phyloP scores from a whole-genome alignment of 1,284 basidiomycete species.

The Phylloboletellus chloephorus region DNA sequence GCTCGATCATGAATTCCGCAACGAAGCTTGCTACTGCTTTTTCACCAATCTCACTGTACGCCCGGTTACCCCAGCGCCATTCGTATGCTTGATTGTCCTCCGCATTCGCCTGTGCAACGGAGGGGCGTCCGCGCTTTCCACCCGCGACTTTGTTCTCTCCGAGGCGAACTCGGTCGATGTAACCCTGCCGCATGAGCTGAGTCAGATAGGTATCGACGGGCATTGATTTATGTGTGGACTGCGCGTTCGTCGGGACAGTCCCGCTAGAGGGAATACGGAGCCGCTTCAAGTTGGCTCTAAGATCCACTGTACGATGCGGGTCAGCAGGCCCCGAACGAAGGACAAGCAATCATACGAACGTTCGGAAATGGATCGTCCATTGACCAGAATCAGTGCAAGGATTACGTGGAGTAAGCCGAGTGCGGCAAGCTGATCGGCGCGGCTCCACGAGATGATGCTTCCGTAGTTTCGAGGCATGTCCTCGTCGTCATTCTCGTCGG shows the following conservation, averaged over 20 bases:
- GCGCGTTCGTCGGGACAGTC: conserved; percentile 43
- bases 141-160: conserved; percentile 42
- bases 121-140: conserved; percentile 49
- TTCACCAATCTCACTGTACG: conserved; percentile 69
- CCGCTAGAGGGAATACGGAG: conserved; percentile 48
- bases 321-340: conserved; percentile 9
- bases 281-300: conserved; percentile 56
- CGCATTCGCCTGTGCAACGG: conserved; percentile 40
- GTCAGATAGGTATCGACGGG: conserved; percentile 55
- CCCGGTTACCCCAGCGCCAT: conserved; percentile 77
- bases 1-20: conserved; percentile 68
- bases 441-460: conserved; percentile 65
- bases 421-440: conserved; percentile 54
- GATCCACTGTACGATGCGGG: conserved; percentile 40
- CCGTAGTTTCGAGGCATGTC: conserved; percentile 45
- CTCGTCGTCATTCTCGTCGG: conserved; percentile 38
- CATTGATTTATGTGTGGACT: conserved; percentile 43
- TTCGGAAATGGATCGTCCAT: conserved; percentile 60
- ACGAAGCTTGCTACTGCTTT: conserved; percentile 58
- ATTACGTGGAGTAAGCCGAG: conserved; percentile 66
- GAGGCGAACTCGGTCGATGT: conserved; percentile 53
- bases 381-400: conserved; percentile 66
- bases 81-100: conserved; percentile 55
- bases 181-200: conserved; percentile 57
- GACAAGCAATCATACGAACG: conserved; percentile 38